These are phyloP conservation scores for Epichloe sibirici DNA, from an alignment of 2,329 filamentous ascomycete genomes.

Conservation along the genomic window DNA sequence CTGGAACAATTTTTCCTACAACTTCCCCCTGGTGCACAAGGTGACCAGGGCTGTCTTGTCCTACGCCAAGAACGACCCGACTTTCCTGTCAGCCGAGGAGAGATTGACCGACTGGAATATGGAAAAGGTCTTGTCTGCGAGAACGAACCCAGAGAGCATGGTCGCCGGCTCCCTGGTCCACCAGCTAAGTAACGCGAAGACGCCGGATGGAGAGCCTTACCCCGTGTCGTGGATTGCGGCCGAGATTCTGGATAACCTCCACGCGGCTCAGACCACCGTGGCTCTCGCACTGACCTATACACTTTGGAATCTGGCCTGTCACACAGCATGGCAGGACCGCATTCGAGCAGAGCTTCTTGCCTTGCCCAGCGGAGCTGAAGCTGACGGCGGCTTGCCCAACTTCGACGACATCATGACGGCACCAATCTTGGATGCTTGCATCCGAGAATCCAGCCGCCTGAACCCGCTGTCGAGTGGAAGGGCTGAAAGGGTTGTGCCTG, in stretches of 20 bases:
- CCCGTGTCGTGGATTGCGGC: constrained; percentile 2
- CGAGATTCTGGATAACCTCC: constrained; percentile 4
- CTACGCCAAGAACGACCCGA: neutral
- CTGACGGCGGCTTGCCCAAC: neutral
- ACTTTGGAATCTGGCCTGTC: constrained; percentile 4
- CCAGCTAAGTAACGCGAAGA: constrained; percentile 3
- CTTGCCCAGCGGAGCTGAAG: neutral
- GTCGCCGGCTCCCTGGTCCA: neutral
- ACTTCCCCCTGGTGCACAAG: constrained; percentile 1
- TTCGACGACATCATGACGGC: constrained; percentile 2
- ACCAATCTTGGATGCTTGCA: constrained; percentile 1
- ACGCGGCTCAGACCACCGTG: constrained; percentile 4
- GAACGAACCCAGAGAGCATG: neutral
- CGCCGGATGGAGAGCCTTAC: neutral
- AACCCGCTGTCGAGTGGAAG: constrained; percentile 4
- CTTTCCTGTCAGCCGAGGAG: constrained; percentile 4
- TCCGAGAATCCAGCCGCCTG: constrained; percentile 2
- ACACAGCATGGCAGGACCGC: constrained; percentile 1
- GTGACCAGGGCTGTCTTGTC: neutral
- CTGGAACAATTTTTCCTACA: constrained; percentile 4
- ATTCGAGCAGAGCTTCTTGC: neutral
- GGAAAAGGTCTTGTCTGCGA: neutral
- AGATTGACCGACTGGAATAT: constrained; percentile 4
- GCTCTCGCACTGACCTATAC: constrained; percentile 3
- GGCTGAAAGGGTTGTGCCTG: constrained; percentile 4